These are phyloP conservation scores for Piper betle DNA, from an alignment of 164 flowering plant species.

Conservation along the genomic window DNA sequence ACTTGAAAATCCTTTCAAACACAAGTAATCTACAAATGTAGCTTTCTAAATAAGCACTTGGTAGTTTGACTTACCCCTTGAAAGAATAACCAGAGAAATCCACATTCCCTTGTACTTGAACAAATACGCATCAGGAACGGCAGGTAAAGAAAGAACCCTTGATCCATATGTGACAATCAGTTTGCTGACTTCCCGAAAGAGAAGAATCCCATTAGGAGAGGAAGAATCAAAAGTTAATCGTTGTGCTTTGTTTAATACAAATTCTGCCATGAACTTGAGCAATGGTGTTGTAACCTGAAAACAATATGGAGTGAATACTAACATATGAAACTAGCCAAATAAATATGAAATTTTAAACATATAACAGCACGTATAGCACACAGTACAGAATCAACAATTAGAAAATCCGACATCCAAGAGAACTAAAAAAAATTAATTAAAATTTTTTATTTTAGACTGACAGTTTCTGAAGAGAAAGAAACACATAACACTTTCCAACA, in stretches of 20 bases:
- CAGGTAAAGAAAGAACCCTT: conserved; percentile 70
- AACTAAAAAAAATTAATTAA: too few relatives aligned
- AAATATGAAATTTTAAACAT: too few relatives aligned
- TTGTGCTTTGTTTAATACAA: conserved; percentile 88
- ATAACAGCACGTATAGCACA: neutral
- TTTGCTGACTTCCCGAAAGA: conserved; percentile 98
- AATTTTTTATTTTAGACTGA: too few relatives aligned
- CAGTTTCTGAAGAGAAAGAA: too few relatives aligned
- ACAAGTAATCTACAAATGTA: too few relatives aligned
- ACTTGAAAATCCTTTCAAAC: too few relatives aligned
- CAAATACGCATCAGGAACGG: conserved; percentile 67
- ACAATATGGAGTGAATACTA: neutral
- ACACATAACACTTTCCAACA: too few relatives aligned
- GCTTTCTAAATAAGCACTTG: neutral
- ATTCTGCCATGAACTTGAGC: conserved; percentile 91
- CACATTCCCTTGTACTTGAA: conserved; percentile 96
- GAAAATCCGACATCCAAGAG: too few relatives aligned
- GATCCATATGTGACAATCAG: conserved; percentile 86
- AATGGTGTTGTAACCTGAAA: conserved; percentile 96
- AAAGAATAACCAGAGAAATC: conserved; percentile 68
- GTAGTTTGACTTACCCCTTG: conserved; percentile 49
- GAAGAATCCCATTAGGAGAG: conserved; percentile 96
- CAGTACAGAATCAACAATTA: too few relatives aligned
- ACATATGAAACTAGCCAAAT: neutral
- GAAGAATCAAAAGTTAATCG: conserved; percentile 95